Conservation (phyloP, 306 rosid genomes). For the Amphicarpaea edgeworthii region DNA sequence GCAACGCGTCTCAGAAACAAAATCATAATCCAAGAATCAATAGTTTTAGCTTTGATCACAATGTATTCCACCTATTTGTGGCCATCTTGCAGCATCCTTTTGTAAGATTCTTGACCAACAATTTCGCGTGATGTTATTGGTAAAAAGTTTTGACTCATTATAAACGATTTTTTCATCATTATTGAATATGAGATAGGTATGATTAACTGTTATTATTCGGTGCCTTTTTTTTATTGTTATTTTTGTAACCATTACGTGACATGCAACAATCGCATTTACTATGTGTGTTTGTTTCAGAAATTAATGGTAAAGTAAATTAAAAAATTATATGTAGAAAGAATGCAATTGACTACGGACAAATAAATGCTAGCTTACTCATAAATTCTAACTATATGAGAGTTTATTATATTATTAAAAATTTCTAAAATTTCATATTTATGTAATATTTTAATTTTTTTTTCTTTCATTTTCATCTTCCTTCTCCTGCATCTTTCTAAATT, state of each 20-base stretch:
- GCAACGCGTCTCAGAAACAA: neutral
- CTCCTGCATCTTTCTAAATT: too few species aligned
- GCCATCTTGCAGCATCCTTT: slow-evolving; percentile 25
- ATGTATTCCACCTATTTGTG: neutral
- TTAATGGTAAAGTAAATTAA: neutral
- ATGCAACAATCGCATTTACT: neutral
- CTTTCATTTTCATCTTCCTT: too few species aligned
- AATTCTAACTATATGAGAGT: too few species aligned
- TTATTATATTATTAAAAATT: too few species aligned
- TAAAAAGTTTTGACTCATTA: slow-evolving; percentile 15
- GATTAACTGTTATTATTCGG: neutral
- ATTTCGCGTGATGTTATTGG: neutral
- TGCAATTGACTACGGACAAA: too few species aligned
- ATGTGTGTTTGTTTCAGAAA: neutral
- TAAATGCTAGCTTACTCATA: too few species aligned
- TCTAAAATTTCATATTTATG: too few species aligned
- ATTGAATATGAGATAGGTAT: neutral
- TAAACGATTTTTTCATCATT: slow-evolving; percentile 12
- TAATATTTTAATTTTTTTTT: too few species aligned
- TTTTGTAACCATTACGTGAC: neutral
- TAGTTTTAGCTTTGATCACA: slow-evolving; percentile 1
- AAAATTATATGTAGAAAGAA: too few species aligned
- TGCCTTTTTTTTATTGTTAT: neutral
- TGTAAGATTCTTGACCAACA: slow-evolving; percentile 17
- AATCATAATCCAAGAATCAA: slow-evolving; percentile 12